Percentiles rank a stretch among this genome's conserved stretches.
Evolutionary conservation across 345 rosid genomes (phyloP).

Genomic region (Corchorus capsularis): DNA sequence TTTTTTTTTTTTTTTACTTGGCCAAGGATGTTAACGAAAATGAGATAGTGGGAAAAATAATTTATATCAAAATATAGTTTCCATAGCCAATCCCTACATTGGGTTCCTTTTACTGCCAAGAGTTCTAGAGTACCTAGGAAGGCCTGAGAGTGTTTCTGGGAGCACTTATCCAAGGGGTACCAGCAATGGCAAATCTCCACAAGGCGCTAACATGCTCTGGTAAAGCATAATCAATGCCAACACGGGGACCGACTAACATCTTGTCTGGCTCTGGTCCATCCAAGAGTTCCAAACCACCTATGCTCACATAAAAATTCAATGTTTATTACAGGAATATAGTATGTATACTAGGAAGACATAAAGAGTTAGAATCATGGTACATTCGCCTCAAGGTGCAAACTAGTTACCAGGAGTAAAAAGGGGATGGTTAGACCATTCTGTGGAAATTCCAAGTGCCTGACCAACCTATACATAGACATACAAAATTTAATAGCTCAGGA

Average conservation of each 20-base stretch:
- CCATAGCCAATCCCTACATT: not conserved
- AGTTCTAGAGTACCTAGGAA: slow-evolving; percentile 33
- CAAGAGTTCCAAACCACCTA: slow-evolving; percentile 87
- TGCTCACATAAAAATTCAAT: not conserved
- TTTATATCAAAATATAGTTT: no score
- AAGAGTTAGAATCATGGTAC: not conserved
- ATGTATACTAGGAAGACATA: not conserved
- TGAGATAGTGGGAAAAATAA: no score
- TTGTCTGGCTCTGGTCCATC: slow-evolving; percentile 84
- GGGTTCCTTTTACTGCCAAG: not conserved
- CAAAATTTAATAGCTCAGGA: not conserved
- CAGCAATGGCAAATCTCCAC: slow-evolving; percentile 95
- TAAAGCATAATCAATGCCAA: slow-evolving; percentile 85
- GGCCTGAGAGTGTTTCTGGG: slow-evolving; percentile 79
- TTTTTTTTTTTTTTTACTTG: no score
- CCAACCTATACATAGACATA: slow-evolving; percentile 57
- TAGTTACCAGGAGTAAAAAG: slow-evolving; percentile 73
- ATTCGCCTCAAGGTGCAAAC: not conserved
- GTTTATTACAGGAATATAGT: slow-evolving; percentile 9
- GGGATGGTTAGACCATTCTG: slow-evolving; percentile 88
- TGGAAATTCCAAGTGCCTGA: slow-evolving; percentile 90
- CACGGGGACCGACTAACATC: slow-evolving; percentile 77
- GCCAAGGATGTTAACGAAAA: no score
- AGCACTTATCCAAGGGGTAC: slow-evolving; percentile 87
- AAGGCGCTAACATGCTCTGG: slow-evolving; percentile 75